phyloP scores from a whole-genome alignment of 2,329 filamentous ascomycete genomes.

The Fusarium albidum region DNA sequence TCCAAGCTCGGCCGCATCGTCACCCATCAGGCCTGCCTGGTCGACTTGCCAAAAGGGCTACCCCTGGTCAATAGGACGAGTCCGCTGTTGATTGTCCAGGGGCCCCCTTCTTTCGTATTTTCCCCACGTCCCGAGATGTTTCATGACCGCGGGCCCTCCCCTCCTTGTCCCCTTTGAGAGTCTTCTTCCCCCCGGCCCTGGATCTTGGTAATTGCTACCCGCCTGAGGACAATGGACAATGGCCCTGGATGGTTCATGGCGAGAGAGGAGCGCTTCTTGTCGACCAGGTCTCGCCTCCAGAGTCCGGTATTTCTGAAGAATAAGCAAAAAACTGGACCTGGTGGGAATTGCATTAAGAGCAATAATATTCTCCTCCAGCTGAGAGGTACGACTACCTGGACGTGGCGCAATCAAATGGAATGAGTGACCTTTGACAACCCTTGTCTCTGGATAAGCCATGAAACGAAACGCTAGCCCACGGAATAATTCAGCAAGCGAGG shows the following conservation, averaged over 20 bases:
- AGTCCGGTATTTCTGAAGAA: background rate
- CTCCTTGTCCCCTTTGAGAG: slow-evolving; percentile 28
- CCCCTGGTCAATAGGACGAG: slow-evolving; percentile 23
- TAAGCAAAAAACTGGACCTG: slow-evolving; percentile 1
- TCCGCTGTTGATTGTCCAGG: slow-evolving; percentile 9
- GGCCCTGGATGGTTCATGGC: slow-evolving; percentile 15
- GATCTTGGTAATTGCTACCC: slow-evolving; percentile 7
- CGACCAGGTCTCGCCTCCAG: background rate
- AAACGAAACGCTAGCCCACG: slow-evolving; percentile 36
- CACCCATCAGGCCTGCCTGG: too few species aligned
- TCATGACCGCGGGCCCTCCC: slow-evolving; percentile 34
- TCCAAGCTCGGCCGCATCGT: slow-evolving; percentile 18
- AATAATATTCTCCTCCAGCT: slow-evolving; percentile 3
- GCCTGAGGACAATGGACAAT: slow-evolving; percentile 23
- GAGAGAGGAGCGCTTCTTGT: slow-evolving; percentile 10
- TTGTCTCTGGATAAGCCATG: slow-evolving; percentile 18
- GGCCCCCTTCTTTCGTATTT: slow-evolving; percentile 39
- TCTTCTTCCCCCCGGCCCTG: slow-evolving; percentile 13
- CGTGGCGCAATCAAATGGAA: slow-evolving; percentile 23
- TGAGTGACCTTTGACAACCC: slow-evolving; percentile 24
- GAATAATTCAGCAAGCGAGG: slow-evolving; percentile 29
- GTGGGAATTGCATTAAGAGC: slow-evolving; percentile 5
- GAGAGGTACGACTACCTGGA: background rate
- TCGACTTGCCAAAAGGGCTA: background rate
- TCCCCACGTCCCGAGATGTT: slow-evolving; percentile 40